Conservation (phyloP, 768 basidiomycete genomes). For the Gloeostereum incarnatum region DNA sequence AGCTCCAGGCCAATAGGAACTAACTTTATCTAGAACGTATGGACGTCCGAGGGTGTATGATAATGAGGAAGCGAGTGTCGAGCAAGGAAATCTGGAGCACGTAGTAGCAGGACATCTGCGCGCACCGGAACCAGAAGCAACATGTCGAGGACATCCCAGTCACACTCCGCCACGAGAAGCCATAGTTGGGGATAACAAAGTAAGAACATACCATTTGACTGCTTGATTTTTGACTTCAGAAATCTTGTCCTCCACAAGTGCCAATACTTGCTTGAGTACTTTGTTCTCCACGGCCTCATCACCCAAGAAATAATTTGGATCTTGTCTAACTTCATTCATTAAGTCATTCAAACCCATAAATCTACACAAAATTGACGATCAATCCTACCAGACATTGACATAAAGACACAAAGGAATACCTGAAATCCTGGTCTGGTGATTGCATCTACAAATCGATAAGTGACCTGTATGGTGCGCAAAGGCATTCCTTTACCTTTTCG, state of each 20-base stretch:
- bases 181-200: background rate
- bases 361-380: slow-evolving; percentile 29
- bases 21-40: too few species aligned
- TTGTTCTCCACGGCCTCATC: slow-evolving; percentile 84
- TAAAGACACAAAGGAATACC: slow-evolving; percentile 30
- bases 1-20: too few species aligned
- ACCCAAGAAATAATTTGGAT: slow-evolving; percentile 64
- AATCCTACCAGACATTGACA: slow-evolving; percentile 9
- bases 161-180: too few species aligned
- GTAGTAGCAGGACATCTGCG: too few species aligned
- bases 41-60: too few species aligned
- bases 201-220: slow-evolving; percentile 74
- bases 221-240: slow-evolving; percentile 98
- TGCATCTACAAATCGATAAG: slow-evolving; percentile 52
- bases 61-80: too few species aligned
- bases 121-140: too few species aligned
- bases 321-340: slow-evolving; percentile 78
- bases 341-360: slow-evolving; percentile 97
- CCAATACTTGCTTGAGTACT: slow-evolving; percentile 75
- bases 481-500: slow-evolving; percentile 49
- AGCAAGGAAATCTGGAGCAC: too few species aligned
- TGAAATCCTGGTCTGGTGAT: slow-evolving; percentile 85
- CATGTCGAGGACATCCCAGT: too few species aligned
- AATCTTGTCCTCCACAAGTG: slow-evolving; percentile 88
- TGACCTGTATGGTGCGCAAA: slow-evolving; percentile 2